Percentiles rank a stretch among this genome's conserved stretches.
phyloP scores from a whole-genome alignment of 805 yeast genomes.

The Wickerhamomyces hampshirensis region DNA sequence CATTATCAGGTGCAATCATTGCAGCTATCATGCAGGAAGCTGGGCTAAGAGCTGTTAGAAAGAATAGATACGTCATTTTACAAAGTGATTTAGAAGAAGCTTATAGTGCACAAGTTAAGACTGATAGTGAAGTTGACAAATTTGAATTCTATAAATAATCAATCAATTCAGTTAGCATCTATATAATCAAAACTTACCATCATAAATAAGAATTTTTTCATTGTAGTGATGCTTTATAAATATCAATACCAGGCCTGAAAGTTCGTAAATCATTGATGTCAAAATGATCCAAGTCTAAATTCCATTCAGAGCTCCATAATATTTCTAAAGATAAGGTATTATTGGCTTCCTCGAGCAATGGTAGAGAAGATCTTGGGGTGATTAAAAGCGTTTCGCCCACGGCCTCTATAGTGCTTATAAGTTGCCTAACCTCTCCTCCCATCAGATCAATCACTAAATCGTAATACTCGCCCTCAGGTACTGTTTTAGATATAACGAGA shows the following conservation, averaged over 20 bases:
- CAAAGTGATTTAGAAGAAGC: constrained; percentile 98
- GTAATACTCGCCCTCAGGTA: not conserved
- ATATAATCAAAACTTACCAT: too few species aligned
- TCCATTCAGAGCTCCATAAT: constrained; percentile 38
- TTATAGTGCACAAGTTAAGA: constrained; percentile 92
- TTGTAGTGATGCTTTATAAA: constrained; percentile 35
- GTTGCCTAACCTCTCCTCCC: constrained; percentile 34
- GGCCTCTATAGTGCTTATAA: constrained; percentile 21
- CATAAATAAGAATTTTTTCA: too few species aligned
- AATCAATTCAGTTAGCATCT: too few species aligned
- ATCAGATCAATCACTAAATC: constrained; percentile 37
- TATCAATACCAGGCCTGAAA: constrained; percentile 58
- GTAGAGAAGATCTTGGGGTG: constrained; percentile 23
- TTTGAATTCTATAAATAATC: constrained; percentile 89
- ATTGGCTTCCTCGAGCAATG: constrained; percentile 14
- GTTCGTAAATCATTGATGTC: constrained; percentile 43
- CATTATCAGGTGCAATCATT: constrained; percentile 93
- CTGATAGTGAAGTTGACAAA: constrained; percentile 93
- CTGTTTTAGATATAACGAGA: constrained; percentile 13
- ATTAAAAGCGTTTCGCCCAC: constrained; percentile 15
- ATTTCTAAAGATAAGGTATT: constrained; percentile 11
- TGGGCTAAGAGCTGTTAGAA: constrained; percentile 96
- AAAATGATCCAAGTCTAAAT: constrained; percentile 72
- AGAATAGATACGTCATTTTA: constrained; percentile 93
- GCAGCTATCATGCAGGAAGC: constrained; percentile 99